Conservation (phyloP, 805 yeast species). For the Hanseniaspora hatyaiensis region DNA sequence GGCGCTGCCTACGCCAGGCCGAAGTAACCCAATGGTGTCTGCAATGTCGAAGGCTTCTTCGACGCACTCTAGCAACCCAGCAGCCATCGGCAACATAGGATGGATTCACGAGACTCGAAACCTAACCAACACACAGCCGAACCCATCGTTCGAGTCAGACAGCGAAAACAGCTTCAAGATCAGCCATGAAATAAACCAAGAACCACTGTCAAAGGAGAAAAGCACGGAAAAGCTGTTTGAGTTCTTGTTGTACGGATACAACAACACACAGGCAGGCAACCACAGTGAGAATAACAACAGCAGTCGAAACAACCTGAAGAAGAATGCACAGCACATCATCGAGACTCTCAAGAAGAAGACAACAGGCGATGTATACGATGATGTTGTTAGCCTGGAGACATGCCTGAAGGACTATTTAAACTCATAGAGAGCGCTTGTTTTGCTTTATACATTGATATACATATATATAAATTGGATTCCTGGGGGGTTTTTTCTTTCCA, state of each 20-base stretch:
- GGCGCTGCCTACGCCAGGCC: neutral
- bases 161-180: neutral
- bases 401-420: slow-evolving; percentile 36
- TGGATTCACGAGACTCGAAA: slow-evolving; percentile 4
- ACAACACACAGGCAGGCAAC: too few species aligned
- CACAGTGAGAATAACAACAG: neutral
- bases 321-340: neutral
- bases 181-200: neutral
- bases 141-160: neutral
- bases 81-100: neutral
- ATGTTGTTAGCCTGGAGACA: neutral
- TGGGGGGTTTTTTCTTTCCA: neutral
- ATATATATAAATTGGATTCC: too few species aligned
- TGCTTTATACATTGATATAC: neutral
- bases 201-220: neutral
- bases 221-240: slow-evolving; percentile 8
- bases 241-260: slow-evolving; percentile 11
- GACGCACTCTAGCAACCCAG: neutral
- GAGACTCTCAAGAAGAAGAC: neutral
- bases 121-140: neutral
- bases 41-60: neutral
- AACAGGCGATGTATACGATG: neutral
- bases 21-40: neutral
- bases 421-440: slow-evolving; percentile 24
- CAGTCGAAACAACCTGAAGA: neutral